These are phyloP conservation scores for Phytophthora sojae DNA, from an alignment of 352 stramenopile species.

Conservation along the genomic window DNA sequence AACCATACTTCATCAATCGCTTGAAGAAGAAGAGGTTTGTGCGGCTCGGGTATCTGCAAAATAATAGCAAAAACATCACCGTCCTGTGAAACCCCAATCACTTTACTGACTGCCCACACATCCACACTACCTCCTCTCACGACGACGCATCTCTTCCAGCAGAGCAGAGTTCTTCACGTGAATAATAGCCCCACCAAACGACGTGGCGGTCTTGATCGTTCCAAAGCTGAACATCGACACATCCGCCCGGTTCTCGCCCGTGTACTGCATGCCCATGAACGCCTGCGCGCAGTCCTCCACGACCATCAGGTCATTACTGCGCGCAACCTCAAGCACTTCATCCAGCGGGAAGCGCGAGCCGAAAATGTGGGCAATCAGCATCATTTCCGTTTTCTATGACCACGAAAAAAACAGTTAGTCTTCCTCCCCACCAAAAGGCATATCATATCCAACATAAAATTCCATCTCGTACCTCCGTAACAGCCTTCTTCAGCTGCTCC, in stretches of 20 bases:
- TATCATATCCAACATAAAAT: not conserved
- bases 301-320: conserved; percentile 60
- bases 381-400: conserved; percentile 61
- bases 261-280: conserved; percentile 73
- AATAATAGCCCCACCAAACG: conserved; percentile 77
- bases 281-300: conserved; percentile 87
- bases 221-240: conserved; percentile 91
- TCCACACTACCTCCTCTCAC: conserved; percentile 55
- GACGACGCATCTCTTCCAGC: conserved; percentile 71
- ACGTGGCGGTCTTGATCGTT: conserved; percentile 88
- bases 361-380: conserved; percentile 88
- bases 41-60: conserved; percentile 57
- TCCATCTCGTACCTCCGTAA: conserved; percentile 47
- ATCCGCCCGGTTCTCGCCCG: conserved; percentile 63
- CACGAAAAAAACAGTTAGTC: conserved; percentile 12
- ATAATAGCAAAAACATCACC: not conserved
- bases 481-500: conserved; percentile 47
- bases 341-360: conserved; percentile 71
- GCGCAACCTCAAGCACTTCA: conserved; percentile 55
- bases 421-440: not conserved
- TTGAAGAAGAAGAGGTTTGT: conserved; percentile 82
- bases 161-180: conserved; percentile 64
- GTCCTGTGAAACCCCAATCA: not conserved
- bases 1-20: conserved; percentile 78
- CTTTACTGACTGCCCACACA: not conserved